Evolutionary conservation across 1,139 yeast genomes (phyloP).

Genomic region (Eremothecium coryli): DNA sequence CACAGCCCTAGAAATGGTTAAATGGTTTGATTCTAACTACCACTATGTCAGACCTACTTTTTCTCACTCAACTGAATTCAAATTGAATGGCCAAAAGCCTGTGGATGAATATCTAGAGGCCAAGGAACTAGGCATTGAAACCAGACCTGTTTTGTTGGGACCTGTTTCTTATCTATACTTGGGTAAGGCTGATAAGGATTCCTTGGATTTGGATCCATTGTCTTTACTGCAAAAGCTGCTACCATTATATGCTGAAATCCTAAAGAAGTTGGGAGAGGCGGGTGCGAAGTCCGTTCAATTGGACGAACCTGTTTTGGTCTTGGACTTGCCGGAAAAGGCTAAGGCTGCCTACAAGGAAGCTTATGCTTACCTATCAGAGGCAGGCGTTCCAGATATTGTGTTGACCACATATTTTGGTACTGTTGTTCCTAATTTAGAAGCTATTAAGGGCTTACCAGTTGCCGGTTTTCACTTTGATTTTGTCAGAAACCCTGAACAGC

Average conservation of each 20-base stretch:
- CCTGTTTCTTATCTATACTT: constrained; percentile 90
- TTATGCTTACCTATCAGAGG: constrained; percentile 40
- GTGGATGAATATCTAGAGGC: constrained; percentile 97
- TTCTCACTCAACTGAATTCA: constrained; percentile 90
- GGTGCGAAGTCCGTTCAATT: constrained; percentile 95
- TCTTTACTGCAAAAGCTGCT: constrained; percentile 76
- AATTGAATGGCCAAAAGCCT: constrained; percentile 93
- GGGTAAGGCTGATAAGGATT: constrained; percentile 98
- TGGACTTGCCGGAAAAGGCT: constrained; percentile 80
- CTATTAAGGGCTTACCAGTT: constrained; percentile 84
- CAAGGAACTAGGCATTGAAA: constrained; percentile 87
- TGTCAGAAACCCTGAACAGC: constrained; percentile 93
- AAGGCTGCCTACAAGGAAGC: constrained; percentile 83
- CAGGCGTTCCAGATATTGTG: constrained; percentile 57
- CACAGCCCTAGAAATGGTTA: constrained; percentile 98
- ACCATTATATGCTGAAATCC: constrained; percentile 86
- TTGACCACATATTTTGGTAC: constrained; percentile 96
- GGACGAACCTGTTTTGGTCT: constrained; percentile 94
- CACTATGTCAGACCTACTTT: constrained; percentile 99
- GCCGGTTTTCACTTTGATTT: constrained; percentile 95
- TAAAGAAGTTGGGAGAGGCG: constrained; percentile 79
- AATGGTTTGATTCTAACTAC: constrained; percentile 99
- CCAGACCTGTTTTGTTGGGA: constrained; percentile 95
- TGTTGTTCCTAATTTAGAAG: constrained; percentile 89
- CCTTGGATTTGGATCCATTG: constrained; percentile 89